Evolutionary conservation across 2,329 filamentous ascomycete species (phyloP), one percentile per base, ranked within the genome.

Genomic region (Lomentospora prolificans): DNA sequence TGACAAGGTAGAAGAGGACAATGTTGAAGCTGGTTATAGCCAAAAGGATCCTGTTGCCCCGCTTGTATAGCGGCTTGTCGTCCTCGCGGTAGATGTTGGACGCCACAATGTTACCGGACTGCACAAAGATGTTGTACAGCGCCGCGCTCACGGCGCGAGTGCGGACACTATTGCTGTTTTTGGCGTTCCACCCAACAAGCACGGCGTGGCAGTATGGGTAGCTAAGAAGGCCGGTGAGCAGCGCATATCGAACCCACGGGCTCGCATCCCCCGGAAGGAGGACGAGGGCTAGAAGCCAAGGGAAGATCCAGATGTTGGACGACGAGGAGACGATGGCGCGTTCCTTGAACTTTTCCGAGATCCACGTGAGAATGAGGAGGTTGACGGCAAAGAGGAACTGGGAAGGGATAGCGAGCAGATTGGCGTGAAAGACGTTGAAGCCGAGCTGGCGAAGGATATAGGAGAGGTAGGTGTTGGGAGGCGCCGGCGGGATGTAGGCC

Each of bases 1-100:
- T 78, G 52, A 73, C 71, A 1, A 69, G 7, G 33, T 70, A 70
- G 58, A 76, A 75, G 27, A 76, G 58, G 1, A 72, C 60, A 50
- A 81, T 72, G 55, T 78, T 80, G 58, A 70, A 73, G 14, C 67
- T 69, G 4, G 70, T 68, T 39, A 81, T 73, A 0, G 65, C 75
- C 8, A 81, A 65, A 5, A 82, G 65, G 8, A 75, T 68, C 58
- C 69, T 73, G 62, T 80, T 80, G 0, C 77, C 77, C 0, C 71
- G 68, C 4, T 69, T 67, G 58, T 81, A 82, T 22, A 76, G 65
- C 1, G 79, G 79, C 60, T 73, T 70, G 61, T 82, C 79, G 44
- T 79, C 76, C 17, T 76, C 66, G 24, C 78, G 75, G 60, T 82
- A 82, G 57, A 82, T 77, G 67, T 82, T 72, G 28, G 65, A 63